Percentiles rank a stretch among this genome's conserved stretches.
Conservation (phyloP, 805 yeast genomes). For the Tetrapisispora namnaoensis region DNA sequence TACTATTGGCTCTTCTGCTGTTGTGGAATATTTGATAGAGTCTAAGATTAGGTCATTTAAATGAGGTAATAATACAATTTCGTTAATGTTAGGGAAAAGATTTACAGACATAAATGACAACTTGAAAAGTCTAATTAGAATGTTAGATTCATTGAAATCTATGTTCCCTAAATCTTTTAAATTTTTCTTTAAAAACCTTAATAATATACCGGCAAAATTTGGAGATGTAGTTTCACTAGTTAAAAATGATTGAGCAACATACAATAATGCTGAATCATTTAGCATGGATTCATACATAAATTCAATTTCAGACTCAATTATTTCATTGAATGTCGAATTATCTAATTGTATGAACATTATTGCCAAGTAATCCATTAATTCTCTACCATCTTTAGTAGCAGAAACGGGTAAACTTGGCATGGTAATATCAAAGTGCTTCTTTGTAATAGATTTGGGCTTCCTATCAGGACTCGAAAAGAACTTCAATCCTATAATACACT, state of each 20-base stretch:
- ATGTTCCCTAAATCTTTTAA: conserved; percentile 72
- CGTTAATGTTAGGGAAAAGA: conserved; percentile 79
- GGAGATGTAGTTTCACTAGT: conserved; percentile 94
- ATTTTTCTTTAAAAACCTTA: conserved; percentile 64
- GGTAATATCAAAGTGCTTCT: conserved; percentile 46
- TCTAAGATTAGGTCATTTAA: conserved; percentile 72
- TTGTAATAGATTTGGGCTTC: conserved; percentile 20
- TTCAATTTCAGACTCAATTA: conserved; percentile 71
- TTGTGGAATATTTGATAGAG: conserved; percentile 68
- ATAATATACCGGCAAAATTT: conserved; percentile 75
- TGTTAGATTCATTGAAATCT: conserved; percentile 66
- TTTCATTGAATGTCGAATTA: conserved; percentile 90
- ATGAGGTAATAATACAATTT: conserved; percentile 80
- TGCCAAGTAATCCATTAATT: conserved; percentile 89
- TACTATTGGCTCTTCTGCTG: conserved; percentile 82
- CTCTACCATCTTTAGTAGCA: conserved; percentile 87
- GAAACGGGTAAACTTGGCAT: conserved; percentile 80
- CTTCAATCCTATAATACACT: conserved; percentile 70
- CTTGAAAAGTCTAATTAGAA: conserved; percentile 78
- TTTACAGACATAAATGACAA: conserved; percentile 94
- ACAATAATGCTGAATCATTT: conserved; percentile 74
- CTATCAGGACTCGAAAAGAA: conserved; percentile 49
- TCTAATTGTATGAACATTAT: conserved; percentile 90
- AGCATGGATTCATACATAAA: conserved; percentile 70
- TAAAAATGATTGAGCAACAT: conserved; percentile 85